These are phyloP conservation scores for Sugiyamaella mastotermitis DNA, from an alignment of 805 yeast genomes.

Conservation along the genomic window DNA sequence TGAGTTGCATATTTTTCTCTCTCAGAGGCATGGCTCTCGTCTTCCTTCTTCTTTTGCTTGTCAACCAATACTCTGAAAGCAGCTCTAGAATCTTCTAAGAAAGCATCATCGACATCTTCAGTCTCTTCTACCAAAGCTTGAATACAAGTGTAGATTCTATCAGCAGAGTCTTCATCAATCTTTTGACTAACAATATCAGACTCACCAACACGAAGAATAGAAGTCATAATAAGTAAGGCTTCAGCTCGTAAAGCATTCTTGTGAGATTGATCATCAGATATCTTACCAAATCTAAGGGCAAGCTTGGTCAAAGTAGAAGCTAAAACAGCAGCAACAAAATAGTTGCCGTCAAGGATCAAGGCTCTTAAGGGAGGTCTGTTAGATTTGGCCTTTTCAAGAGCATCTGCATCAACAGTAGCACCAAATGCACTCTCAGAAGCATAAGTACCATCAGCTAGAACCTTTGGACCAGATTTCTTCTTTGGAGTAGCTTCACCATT, in stretches of 20 bases:
- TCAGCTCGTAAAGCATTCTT: conserved; percentile 88
- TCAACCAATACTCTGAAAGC: conserved; percentile 74
- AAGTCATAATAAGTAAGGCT: conserved; percentile 87
- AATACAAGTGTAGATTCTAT: conserved; percentile 84
- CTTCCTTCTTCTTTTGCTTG: conserved; percentile 51
- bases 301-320: conserved; percentile 85
- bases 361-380: conserved; percentile 68
- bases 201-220: conserved; percentile 83
- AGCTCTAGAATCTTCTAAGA: conserved; percentile 78
- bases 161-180: conserved; percentile 96
- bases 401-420: conserved; percentile 19
- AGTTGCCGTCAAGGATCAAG: conserved; percentile 79
- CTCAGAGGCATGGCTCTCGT: conserved; percentile 49
- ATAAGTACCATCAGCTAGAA: conserved; percentile 98
- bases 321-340: conserved; percentile 82
- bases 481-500: conserved; percentile 31
- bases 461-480: conserved; percentile 57
- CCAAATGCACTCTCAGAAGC: conserved; percentile 88
- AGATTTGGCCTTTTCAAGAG: conserved; percentile 33
- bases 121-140: conserved; percentile 56
- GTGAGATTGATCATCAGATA: conserved; percentile 44
- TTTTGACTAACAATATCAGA: conserved; percentile 60
- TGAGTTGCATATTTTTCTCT: conserved; percentile 61
- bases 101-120: conserved; percentile 52
- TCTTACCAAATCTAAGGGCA: conserved; percentile 64